phyloP scores from a whole-genome alignment of 1,139 yeast genomes.

The Taiozyma sp. region DNA sequence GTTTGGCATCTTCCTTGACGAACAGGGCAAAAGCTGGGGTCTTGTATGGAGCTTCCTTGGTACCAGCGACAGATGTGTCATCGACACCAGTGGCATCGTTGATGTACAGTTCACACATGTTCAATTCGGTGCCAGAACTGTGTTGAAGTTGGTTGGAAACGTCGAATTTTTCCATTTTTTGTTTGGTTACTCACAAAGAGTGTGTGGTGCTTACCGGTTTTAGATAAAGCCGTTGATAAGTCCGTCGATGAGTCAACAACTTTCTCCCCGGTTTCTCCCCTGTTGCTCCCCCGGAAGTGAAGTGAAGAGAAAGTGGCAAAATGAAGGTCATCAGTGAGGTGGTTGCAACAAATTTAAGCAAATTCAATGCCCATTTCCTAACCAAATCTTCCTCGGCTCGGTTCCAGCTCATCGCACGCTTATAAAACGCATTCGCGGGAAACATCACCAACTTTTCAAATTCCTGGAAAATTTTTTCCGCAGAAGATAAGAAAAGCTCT shows the following conservation, averaged over 20 bases:
- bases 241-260: not conserved
- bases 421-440: not conserved
- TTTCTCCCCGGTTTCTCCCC: too few relatives aligned
- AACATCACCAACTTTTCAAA: not conserved
- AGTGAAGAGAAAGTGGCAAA: not conserved
- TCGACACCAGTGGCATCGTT: conserved; percentile 73
- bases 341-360: too few relatives aligned
- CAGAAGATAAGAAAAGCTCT: not conserved
- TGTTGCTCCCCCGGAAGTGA: not conserved
- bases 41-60: conserved; percentile 66
- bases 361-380: too few relatives aligned
- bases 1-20: conserved; percentile 46
- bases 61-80: conserved; percentile 48
- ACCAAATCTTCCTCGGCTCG: not conserved
- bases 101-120: conserved; percentile 41
- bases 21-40: conserved; percentile 82
- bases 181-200: not conserved
- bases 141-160: not conserved
- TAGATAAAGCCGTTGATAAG: not conserved
- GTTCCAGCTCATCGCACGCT: too few relatives aligned
- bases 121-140: not conserved
- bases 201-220: not conserved
- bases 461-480: not conserved
- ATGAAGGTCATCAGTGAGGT: too few relatives aligned
- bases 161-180: not conserved